phyloP scores from a whole-genome alignment of 73 alveolate species.

The Urostyla sp. region DNA sequence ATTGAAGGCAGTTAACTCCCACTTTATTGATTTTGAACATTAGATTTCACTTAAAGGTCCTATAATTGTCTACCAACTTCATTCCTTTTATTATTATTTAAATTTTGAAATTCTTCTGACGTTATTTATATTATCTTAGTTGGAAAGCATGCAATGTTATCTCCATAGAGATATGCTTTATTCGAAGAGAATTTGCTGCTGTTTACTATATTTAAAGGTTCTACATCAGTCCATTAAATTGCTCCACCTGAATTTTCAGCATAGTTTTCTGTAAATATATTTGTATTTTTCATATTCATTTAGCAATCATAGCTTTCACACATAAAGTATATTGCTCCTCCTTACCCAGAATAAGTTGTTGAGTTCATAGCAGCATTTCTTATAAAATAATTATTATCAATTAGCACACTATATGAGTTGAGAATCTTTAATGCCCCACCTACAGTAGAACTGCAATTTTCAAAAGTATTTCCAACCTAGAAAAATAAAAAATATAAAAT shows the following conservation, averaged over 20 bases:
- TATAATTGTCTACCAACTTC: not conserved
- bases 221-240: not conserved
- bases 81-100: not conserved
- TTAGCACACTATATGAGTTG: too few relatives aligned
- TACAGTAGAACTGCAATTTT: too few relatives aligned
- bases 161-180: not conserved
- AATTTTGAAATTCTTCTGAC: not conserved
- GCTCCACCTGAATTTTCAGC: constrained; percentile 31
- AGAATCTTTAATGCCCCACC: too few relatives aligned
- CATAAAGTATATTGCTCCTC: too few relatives aligned
- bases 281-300: too few relatives aligned
- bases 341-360: too few relatives aligned
- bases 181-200: not conserved
- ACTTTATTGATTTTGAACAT: constrained; percentile 28
- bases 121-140: not conserved
- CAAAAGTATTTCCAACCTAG: too few relatives aligned
- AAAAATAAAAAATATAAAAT: too few relatives aligned
- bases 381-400: too few relatives aligned
- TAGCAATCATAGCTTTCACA: too few relatives aligned
- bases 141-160: constrained; percentile 3
- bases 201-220: not conserved
- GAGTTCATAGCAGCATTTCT: too few relatives aligned
- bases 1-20: constrained; percentile 57
- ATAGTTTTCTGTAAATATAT: not conserved
- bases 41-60: not conserved